phyloP scores from a whole-genome alignment of 2,329 filamentous ascomycete species.

The Coniochaeta prunicola region DNA sequence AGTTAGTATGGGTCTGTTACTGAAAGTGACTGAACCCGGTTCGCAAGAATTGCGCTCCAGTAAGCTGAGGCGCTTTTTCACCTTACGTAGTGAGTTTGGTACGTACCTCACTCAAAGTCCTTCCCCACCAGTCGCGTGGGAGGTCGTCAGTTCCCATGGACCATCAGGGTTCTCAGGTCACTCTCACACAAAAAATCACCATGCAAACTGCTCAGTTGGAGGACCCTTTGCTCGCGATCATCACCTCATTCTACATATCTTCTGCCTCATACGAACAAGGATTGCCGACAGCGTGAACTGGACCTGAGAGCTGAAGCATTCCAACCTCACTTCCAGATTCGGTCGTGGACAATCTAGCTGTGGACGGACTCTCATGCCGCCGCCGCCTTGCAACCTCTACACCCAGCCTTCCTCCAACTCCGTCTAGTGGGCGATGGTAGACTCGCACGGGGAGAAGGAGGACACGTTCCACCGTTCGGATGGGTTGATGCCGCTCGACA shows the following conservation, averaged over 20 bases:
- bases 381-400: background rate
- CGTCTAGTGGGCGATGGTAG: background rate
- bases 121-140: background rate
- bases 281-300: background rate
- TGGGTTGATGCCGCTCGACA: background rate
- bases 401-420: background rate
- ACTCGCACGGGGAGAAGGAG: background rate
- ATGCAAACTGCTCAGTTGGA: background rate
- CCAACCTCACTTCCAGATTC: background rate
- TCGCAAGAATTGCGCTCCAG: background rate
- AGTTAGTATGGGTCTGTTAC: background rate
- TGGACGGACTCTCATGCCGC: background rate
- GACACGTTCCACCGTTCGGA: background rate
- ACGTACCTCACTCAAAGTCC: too few species aligned
- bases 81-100: too few species aligned
- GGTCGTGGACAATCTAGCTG: background rate
- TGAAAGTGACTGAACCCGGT: background rate
- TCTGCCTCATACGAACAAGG: background rate
- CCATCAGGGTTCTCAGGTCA: background rate
- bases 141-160: background rate
- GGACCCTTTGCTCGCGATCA: background rate
- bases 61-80: too few species aligned
- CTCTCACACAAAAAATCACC: background rate
- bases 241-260: too few species aligned
- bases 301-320: background rate